Conservation (phyloP, 495 filamentous ascomycete species). For the Podospora didyma region DNA sequence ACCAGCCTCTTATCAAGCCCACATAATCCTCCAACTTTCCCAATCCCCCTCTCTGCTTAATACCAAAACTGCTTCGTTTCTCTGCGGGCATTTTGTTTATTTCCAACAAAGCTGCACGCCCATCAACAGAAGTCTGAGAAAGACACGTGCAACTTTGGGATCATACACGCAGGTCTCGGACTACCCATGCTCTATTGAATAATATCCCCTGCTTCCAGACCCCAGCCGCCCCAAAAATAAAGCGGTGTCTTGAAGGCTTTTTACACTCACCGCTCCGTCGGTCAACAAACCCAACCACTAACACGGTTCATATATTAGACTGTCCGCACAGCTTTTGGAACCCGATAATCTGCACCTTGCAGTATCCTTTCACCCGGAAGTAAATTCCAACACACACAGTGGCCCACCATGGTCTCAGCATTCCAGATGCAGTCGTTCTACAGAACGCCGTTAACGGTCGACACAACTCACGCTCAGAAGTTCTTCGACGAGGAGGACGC, state of each 20-base stretch:
- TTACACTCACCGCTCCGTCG: conserved; percentile 29
- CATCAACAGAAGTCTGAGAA: neutral
- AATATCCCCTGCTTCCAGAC: conserved; percentile 4
- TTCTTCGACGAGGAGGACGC: conserved; percentile 77
- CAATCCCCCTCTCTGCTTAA: conserved; percentile 6
- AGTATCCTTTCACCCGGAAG: conserved; percentile 3
- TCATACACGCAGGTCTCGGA: conserved; percentile 3
- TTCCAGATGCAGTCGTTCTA: conserved; percentile 58
- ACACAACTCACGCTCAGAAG: conserved; percentile 53
- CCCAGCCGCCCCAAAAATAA: conserved; percentile 27
- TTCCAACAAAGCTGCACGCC: neutral
- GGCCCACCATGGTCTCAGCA: conserved; percentile 47
- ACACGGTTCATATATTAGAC: conserved; percentile 31
- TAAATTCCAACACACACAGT: conserved; percentile 15
- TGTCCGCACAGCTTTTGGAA: conserved; percentile 21
- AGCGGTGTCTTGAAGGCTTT: conserved; percentile 14
- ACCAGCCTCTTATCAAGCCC: conserved; percentile 19
- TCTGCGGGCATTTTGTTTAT: neutral
- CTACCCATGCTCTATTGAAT: neutral
- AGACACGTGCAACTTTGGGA: neutral
- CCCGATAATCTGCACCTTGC: conserved; percentile 9
- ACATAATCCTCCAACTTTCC: conserved; percentile 7
- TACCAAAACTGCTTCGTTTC: conserved; percentile 2
- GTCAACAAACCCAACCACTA: conserved; percentile 25
- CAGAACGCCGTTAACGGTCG: conserved; percentile 58